A percentile compares a stretch with the other conserved stretches of the same genome.
Evolutionary conservation across 257 asterid species (phyloP).

Genomic region (Jacaranda copaia): DNA sequence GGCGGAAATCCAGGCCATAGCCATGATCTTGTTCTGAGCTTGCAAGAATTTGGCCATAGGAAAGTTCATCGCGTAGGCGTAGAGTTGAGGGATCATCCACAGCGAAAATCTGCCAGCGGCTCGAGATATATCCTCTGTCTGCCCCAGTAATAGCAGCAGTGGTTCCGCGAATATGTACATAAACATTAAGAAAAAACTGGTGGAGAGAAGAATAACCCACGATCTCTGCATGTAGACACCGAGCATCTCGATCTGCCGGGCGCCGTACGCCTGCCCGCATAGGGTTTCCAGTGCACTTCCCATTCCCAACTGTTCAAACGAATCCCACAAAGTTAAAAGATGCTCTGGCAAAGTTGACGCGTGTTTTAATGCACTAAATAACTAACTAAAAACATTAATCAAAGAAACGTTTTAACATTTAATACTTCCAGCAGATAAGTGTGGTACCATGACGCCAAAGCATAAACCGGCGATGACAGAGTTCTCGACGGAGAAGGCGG

Average conservation of each 20-base stretch:
- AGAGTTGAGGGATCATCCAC: conserved; percentile 72
- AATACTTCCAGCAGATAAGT: too few species aligned
- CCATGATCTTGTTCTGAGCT: conserved; percentile 70
- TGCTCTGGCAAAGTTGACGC: neutral
- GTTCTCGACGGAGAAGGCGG: conserved; percentile 40
- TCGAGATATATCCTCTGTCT: conserved; percentile 45
- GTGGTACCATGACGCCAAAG: conserved; percentile 33
- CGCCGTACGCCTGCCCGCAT: conserved; percentile 69
- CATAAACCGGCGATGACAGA: conserved; percentile 35
- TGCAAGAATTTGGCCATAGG: conserved; percentile 65
- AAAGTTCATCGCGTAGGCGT: conserved; percentile 59
- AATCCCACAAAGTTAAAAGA: neutral
- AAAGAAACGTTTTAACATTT: too few species aligned
- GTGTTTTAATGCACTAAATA: too few species aligned
- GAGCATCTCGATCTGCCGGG: conserved; percentile 53
- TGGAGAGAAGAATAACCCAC: conserved; percentile 52
- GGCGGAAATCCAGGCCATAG: conserved; percentile 48
- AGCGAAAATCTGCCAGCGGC: conserved; percentile 47
- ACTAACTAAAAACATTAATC: too few species aligned
- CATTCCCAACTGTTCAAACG: conserved; percentile 53
- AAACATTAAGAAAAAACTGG: conserved; percentile 43
- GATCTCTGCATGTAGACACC: conserved; percentile 64
- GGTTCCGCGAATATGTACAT: conserved; percentile 50
- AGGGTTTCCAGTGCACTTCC: conserved; percentile 70
- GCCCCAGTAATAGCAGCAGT: conserved; percentile 49